Percentiles rank a stretch among this genome's conserved stretches.
Evolutionary conservation across 768 basidiomycete genomes (phyloP).

Genomic region (Leccinum pellstonianum): DNA sequence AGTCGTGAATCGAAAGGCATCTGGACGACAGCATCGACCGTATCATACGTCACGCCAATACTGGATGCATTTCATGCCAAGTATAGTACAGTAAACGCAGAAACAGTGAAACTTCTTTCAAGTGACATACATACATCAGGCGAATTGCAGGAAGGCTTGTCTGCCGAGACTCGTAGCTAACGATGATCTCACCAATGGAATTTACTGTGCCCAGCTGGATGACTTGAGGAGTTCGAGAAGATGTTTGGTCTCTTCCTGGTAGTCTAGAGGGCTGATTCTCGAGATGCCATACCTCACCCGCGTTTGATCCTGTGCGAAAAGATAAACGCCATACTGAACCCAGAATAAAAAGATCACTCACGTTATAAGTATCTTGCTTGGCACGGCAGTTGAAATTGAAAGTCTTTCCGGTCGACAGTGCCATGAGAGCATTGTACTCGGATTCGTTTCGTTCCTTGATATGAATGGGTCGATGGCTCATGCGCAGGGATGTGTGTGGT

Average conservation of each 20-base stretch:
- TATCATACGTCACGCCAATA: not conserved
- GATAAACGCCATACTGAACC: not conserved
- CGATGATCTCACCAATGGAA: not conserved
- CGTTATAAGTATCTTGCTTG: constrained; percentile 83
- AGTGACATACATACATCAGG: constrained; percentile 7
- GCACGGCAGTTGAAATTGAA: constrained; percentile 87
- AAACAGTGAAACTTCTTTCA: not conserved
- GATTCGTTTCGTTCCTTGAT: constrained; percentile 57
- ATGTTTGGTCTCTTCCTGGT: constrained; percentile 59
- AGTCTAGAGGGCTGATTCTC: constrained; percentile 63
- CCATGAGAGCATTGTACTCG: constrained; percentile 57
- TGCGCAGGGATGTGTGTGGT: not conserved
- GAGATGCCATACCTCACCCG: constrained; percentile 84
- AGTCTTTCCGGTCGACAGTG: constrained; percentile 61
- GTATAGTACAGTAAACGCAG: not conserved
- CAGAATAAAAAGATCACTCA: constrained; percentile 35
- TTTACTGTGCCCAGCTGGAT: constrained; percentile 52
- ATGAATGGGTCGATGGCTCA: not conserved
- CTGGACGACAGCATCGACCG: not conserved
- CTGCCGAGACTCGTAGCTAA: too few relatives aligned
- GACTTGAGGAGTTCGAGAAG: constrained; percentile 57
- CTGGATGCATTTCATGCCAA: not conserved
- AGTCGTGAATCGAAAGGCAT: not conserved
- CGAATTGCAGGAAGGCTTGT: not conserved
- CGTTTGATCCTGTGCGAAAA: constrained; percentile 58